Conservation (phyloP, 106 monocot genomes). For the Ottelia alismoides region DNA sequence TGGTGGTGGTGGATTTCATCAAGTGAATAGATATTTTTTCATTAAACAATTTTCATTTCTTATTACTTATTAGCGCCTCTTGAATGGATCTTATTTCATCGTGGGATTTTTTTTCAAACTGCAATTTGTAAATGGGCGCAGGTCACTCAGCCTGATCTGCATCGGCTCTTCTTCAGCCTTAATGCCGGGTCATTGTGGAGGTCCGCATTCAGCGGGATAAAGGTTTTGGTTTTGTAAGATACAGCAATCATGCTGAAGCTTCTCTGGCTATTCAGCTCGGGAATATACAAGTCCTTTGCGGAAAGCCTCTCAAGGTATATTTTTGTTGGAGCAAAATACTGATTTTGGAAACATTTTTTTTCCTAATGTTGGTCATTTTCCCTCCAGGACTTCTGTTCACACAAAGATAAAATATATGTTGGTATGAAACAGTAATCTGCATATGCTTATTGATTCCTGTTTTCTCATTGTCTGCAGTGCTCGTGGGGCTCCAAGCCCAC, state of each 20-base stretch:
- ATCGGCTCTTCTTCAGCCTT: constrained; percentile 34
- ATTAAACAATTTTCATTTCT: no score
- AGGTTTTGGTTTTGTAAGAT: no score
- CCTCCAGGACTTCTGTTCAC: no score
- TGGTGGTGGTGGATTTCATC: no score
- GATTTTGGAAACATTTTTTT: background rate
- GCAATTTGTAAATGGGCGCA: constrained; percentile 4
- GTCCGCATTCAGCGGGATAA: constrained; percentile 45
- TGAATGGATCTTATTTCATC: no score
- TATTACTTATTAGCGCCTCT: no score
- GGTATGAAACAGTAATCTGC: background rate
- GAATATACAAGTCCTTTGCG: constrained; percentile 31
- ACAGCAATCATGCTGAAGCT: constrained; percentile 47
- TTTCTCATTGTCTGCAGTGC: constrained; percentile 18
- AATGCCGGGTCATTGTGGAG: constrained; percentile 43
- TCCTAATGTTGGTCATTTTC: background rate
- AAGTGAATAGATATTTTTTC: no score
- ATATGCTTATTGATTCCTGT: no score
- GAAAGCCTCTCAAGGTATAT: no score
- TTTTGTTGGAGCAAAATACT: constrained; percentile 29
- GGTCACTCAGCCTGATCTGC: constrained; percentile 47
- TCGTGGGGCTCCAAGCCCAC: constrained; percentile 76
- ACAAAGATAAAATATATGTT: background rate
- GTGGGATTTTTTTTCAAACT: background rate
- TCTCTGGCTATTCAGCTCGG: constrained; percentile 50